Evolutionary conservation across 1,139 yeast species (phyloP).

Genomic region (Casaregolazyma suthepensis): DNA sequence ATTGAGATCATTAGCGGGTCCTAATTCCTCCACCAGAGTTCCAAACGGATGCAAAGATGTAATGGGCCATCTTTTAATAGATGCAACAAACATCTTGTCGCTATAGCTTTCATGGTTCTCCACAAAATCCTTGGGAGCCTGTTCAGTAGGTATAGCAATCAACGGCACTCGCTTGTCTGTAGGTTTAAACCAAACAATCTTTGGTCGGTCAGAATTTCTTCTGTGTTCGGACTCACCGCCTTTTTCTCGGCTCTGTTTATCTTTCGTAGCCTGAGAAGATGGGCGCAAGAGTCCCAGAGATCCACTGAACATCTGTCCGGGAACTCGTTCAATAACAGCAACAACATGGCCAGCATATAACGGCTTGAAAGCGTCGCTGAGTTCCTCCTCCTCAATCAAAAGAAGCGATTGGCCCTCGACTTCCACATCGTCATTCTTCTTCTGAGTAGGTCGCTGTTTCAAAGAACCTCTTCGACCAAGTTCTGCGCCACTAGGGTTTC

Average conservation of each 20-base stretch:
- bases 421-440: constrained; percentile 96
- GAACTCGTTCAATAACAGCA: constrained; percentile 94
- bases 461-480: constrained; percentile 71
- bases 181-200: constrained; percentile 98
- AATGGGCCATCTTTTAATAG: constrained; percentile 98
- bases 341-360: constrained; percentile 97
- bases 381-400: constrained; percentile 91
- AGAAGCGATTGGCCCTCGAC: constrained; percentile 94
- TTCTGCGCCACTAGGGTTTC: constrained; percentile 13
- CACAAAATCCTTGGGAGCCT: constrained; percentile 92
- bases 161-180: constrained; percentile 96
- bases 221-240: constrained; percentile 26
- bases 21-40: constrained; percentile 80
- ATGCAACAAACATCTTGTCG: constrained; percentile 82
- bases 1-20: constrained; percentile 66
- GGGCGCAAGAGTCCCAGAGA: constrained; percentile 91
- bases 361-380: constrained; percentile 88
- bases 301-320: constrained; percentile 88
- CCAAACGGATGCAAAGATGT: constrained; percentile 98
- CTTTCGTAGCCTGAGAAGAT: constrained; percentile 89
- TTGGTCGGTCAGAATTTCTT: constrained; percentile 50
- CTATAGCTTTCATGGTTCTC: constrained; percentile 83
- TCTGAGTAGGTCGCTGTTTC: constrained; percentile 95
- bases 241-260: constrained; percentile 53
- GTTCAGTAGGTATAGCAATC: constrained; percentile 97